A percentile compares a stretch with the other conserved stretches of the same genome.
Conservation (phyloP, 1,284 basidiomycete species). For the Rhodotorula sp. region DNA sequence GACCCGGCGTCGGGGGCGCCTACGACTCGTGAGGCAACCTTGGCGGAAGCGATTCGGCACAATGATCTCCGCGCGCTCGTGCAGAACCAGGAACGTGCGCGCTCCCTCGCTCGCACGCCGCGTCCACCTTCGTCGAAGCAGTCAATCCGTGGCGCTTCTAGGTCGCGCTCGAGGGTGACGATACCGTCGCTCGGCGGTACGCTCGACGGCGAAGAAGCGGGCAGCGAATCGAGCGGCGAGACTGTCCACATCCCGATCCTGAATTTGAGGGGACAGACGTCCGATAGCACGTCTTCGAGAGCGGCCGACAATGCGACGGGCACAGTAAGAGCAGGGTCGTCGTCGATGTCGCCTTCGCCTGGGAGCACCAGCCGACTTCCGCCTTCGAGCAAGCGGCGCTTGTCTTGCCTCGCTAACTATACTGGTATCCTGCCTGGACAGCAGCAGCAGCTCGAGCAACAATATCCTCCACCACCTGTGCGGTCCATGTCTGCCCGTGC, state of each 20-base stretch:
- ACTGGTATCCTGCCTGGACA: not conserved
- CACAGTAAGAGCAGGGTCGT: too few species aligned
- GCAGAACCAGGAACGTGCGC: not conserved
- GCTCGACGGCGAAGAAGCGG: not conserved
- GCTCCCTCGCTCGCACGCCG: not conserved
- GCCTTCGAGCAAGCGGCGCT: not conserved
- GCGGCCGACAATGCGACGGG: too few species aligned
- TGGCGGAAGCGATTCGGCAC: conserved; percentile 12
- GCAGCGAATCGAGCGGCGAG: conserved; percentile 3
- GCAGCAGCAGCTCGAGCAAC: not conserved
- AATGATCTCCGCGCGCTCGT: conserved; percentile 6
- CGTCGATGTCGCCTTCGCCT: not conserved
- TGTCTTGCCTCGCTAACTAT: not conserved
- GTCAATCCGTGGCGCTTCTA: not conserved
- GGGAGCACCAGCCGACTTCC: not conserved
- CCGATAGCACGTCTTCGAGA: too few species aligned
- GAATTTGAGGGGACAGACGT: not conserved
- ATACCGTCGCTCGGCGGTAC: not conserved
- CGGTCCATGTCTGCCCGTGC: not conserved
- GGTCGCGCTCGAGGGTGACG: not conserved
- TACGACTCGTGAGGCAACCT: not conserved
- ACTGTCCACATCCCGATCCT: conserved; percentile 14
- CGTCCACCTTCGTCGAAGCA: not conserved
- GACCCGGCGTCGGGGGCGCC: not conserved
- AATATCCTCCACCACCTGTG: too few species aligned